Evolutionary conservation across 2,329 filamentous ascomycete species (phyloP), one percentile per base, ranked within the genome.

Genomic region (Tetracladium maxilliforme): DNA sequence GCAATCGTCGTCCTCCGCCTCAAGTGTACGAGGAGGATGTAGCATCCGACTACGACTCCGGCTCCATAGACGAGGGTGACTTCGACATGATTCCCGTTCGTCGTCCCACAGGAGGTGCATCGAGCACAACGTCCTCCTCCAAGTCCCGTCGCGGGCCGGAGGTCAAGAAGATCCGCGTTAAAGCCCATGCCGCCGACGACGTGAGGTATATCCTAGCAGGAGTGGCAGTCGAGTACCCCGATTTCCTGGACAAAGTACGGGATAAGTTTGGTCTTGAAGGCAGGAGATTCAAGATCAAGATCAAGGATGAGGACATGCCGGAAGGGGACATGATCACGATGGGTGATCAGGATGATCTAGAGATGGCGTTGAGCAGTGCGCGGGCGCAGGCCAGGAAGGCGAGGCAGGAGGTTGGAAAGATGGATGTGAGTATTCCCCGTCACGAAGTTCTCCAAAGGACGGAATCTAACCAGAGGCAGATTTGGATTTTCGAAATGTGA

Each of bases 271-370:
- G 68, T 10, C 61, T 94, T 28, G n/a, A n/a, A n/a, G 59, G 67
- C 28, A 57, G 75, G 33, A 70, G 70, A 29, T 87, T 94, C 57
- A 92, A 86, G 62, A 76, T 94, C 51, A 90, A 90, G 59, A 70
- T 86, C 39, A 70, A 67, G 42, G 83, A 92, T 34, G 90, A 95
- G 38, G 78, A 82, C 37, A 51, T 59, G 31, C 66, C 68, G 1
- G 63, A 76, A 28, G 79, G 78, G 4, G 87, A 95, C 43, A 87
- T 94, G 79, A 92, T 98, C 43, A 94, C 87, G 16, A 77, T 98
- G 70, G 84, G 79, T 16, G 90, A 98, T 48, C 82, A 94, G 49
- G 90, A 98, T 43, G 90, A 98, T 54, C 54, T 94, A 33, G 86
- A 95, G 25, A 80, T 94, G 71, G 73, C 82, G 15, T 63, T 95